Conservation (phyloP, 169 alveolate species). For the Cardiosporidium cionae region DNA sequence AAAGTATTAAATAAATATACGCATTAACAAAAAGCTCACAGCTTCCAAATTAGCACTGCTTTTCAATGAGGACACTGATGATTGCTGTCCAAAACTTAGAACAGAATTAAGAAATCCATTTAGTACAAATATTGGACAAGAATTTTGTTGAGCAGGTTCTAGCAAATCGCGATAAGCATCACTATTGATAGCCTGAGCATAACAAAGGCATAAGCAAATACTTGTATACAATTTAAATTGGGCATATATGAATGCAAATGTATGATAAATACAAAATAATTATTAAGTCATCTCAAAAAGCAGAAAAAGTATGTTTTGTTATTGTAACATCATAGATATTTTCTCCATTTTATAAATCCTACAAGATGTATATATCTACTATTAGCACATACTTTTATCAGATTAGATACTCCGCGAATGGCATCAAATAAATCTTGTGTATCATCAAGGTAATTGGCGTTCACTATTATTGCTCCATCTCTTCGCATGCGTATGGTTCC, state of each 20-base stretch:
- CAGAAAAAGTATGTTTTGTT: too few relatives aligned
- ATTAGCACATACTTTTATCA: constrained; percentile 14
- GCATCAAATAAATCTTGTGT: constrained; percentile 47
- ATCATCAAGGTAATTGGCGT: constrained; percentile 40
- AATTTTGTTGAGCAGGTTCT: background rate
- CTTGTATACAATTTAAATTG: too few relatives aligned
- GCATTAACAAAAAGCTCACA: too few relatives aligned
- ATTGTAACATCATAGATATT: too few relatives aligned
- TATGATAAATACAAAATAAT: too few relatives aligned
- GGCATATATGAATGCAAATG: too few relatives aligned
- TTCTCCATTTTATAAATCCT: too few relatives aligned
- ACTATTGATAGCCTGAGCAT: background rate
- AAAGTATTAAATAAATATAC: too few relatives aligned
- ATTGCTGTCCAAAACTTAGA: background rate
- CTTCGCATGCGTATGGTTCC: constrained; percentile 37
- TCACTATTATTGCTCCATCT: constrained; percentile 37
- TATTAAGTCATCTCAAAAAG: too few relatives aligned
- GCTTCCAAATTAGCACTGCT: too few relatives aligned
- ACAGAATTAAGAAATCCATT: background rate
- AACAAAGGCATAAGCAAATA: too few relatives aligned
- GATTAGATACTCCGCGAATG: constrained; percentile 36
- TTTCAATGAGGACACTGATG: too few relatives aligned
- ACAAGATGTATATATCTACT: background rate
- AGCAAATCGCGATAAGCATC: background rate
- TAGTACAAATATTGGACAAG: background rate